Evolutionary conservation across 2,329 filamentous ascomycete species (phyloP).

Genomic region (Alternaria brassicicola): DNA sequence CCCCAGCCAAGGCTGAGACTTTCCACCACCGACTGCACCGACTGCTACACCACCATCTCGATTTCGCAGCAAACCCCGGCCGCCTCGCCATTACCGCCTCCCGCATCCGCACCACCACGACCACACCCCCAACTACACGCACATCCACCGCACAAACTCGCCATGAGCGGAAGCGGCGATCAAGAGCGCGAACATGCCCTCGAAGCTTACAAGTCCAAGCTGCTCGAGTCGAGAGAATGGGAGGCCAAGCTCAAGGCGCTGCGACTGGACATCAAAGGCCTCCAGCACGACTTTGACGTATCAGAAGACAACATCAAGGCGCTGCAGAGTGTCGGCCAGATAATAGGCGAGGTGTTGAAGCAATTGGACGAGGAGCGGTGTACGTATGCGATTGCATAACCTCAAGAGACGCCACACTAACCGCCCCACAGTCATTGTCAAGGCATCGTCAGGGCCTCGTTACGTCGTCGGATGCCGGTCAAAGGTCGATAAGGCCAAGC

Average conservation of each 20-base stretch:
- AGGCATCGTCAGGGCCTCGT: constrained; percentile 93
- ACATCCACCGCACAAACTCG: constrained; percentile 8
- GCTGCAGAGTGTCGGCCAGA: constrained; percentile 97
- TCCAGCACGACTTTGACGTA: constrained; percentile 93
- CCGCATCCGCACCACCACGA: not conserved
- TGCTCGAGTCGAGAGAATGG: constrained; percentile 95
- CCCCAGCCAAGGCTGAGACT: not conserved
- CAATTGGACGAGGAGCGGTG: constrained; percentile 99
- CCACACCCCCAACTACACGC: constrained; percentile 1
- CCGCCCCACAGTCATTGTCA: constrained; percentile 80
- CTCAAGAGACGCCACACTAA: constrained; percentile 15
- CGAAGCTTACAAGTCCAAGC: constrained; percentile 60
- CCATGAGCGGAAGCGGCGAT: constrained; percentile 51
- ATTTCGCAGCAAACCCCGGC: not conserved
- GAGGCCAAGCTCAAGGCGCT: constrained; percentile 96
- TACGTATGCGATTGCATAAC: constrained; percentile 56
- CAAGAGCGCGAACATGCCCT: constrained; percentile 60
- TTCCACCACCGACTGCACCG: not conserved
- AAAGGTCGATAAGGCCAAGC: constrained; percentile 95
- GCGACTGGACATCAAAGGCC: constrained; percentile 91
- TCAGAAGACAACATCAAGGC: constrained; percentile 99
- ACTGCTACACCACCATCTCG: not conserved
- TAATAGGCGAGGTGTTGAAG: constrained; percentile 98
- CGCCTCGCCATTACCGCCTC: not conserved
- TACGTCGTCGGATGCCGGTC: constrained; percentile 98